These are phyloP conservation scores for Ensete ventricosum DNA, from an alignment of 176 grass and related monocot species.

Conservation along the genomic window DNA sequence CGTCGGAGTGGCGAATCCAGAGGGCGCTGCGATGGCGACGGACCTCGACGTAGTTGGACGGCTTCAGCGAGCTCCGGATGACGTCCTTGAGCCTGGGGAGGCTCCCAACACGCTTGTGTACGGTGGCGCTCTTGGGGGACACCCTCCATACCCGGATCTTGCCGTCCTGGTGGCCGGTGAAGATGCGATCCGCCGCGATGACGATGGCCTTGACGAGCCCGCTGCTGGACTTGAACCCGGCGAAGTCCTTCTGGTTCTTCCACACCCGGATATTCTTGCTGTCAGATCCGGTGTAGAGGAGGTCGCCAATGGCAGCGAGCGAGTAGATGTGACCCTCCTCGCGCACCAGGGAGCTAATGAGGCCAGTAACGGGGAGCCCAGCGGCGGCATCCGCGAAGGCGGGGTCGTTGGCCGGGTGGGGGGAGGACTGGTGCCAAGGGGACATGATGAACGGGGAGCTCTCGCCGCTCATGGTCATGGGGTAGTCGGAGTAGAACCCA, in stretches of 20 bases:
- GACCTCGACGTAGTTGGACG: conserved; percentile 91
- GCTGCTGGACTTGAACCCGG: conserved; percentile 91
- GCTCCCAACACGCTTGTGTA: conserved; percentile 86
- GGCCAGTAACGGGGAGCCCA: neutral
- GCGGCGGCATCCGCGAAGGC: neutral
- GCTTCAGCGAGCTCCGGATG: conserved; percentile 71
- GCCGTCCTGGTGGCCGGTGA: conserved; percentile 93
- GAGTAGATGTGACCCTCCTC: conserved; percentile 17
- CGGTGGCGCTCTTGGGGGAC: conserved; percentile 60
- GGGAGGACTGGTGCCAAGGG: neutral
- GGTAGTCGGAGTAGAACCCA: neutral
- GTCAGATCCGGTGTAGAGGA: conserved; percentile 87
- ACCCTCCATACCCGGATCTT: conserved; percentile 91
- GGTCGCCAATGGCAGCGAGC: neutral
- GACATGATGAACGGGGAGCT: conserved; percentile 7
- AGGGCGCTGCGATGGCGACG: conserved; percentile 69
- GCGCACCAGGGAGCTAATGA: conserved; percentile 4
- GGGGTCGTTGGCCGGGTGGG: neutral
- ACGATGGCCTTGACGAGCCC: conserved; percentile 94
- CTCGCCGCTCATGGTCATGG: neutral
- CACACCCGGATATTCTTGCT: conserved; percentile 99
- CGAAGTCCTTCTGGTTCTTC: conserved; percentile 90
- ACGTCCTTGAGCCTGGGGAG: conserved; percentile 84
- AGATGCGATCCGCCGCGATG: conserved; percentile 76
- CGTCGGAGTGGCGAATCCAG: conserved; percentile 94